Base-by-base conservation (phyloP, 352 stramenopile genomes). In the Phytophthora cryptogea region DNA sequence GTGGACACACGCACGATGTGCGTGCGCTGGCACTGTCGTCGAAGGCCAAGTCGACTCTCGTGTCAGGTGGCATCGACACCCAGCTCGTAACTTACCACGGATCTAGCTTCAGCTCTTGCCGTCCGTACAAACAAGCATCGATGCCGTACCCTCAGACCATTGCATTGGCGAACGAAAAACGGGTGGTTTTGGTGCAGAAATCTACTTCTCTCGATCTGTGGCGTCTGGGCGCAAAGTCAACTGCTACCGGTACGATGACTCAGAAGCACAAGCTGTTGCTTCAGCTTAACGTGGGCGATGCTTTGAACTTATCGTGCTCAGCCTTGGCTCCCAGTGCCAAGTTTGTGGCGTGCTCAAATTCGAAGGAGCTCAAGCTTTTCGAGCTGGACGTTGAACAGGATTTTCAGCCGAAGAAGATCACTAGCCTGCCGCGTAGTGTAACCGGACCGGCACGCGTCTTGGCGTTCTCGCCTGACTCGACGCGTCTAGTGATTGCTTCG, bases 31-130 rank as follows among this genome's bases (percentile, higher is more conserved):
- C 86, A 28, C 54, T 97, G 11, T 90, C 84, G 26, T 60, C 68
- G 4, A 61, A 62, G 11, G 63, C 48, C 67, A 76, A 80, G 13
- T 37, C 62, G 14, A 65, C 97, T 33, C 76, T 98, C 27, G 88
- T 97, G 14, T 98, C 89, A 11, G 93, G 89, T 26, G 91, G 95
- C 46, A 83, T 98, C 43, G 95, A 98, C 84, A 98, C 93, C 11
- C 94, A 97, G 72, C 63, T 98, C 6, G 95, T 96, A 42, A 96
- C 86, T 64, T 98, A 98, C 72, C 70, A 76, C 43, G 85, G 88
- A 17, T 63, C 78, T 37, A 86, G 79, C 32, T 98, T 98, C 67
- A 79, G 86, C 63, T 81, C 86, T 16, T 74, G 78, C 54, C 86
- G 93, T 1, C 92, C 95, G 6, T 79, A 70, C 65, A 96, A 96